Conservation (phyloP, 495 filamentous ascomycete genomes). For the Baudoinia panamericana region DNA sequence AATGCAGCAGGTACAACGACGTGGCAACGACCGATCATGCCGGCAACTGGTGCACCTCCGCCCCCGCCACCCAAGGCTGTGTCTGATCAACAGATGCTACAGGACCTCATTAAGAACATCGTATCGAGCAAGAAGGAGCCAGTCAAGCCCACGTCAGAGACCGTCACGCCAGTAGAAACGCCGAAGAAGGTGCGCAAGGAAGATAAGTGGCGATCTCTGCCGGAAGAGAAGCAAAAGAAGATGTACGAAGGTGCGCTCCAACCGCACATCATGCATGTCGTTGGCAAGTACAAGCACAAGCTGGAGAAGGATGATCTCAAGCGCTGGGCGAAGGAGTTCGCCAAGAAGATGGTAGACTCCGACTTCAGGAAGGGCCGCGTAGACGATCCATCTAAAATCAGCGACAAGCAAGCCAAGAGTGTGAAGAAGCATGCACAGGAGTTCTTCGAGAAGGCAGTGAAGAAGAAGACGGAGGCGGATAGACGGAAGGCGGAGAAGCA, state of each 20-base stretch:
- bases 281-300: conserved; percentile 73
- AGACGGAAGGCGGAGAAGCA: conserved; percentile 46
- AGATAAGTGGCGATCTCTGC: conserved; percentile 70
- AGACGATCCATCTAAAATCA: conserved; percentile 65
- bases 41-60: conserved; percentile 44
- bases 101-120: conserved; percentile 77
- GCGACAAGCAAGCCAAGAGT: conserved; percentile 63
- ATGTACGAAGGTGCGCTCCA: conserved; percentile 81
- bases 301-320: conserved; percentile 81
- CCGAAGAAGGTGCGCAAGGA: conserved; percentile 50
- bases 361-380: conserved; percentile 83
- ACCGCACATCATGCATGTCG: conserved; percentile 69
- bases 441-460: conserved; percentile 72
- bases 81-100: conserved; percentile 53
- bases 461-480: conserved; percentile 58
- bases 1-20: conserved; percentile 58
- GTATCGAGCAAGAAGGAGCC: conserved; percentile 53
- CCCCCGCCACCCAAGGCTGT: conserved; percentile 49
- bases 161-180: conserved; percentile 37
- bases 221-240: conserved; percentile 80
- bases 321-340: conserved; percentile 67
- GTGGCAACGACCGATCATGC: conserved; percentile 60
- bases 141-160: conserved; percentile 40
- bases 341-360: conserved; percentile 74
- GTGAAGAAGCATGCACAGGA: conserved; percentile 69